phyloP scores from a whole-genome alignment of 106 monocot genomes.

The Amphibolis antarctica region DNA sequence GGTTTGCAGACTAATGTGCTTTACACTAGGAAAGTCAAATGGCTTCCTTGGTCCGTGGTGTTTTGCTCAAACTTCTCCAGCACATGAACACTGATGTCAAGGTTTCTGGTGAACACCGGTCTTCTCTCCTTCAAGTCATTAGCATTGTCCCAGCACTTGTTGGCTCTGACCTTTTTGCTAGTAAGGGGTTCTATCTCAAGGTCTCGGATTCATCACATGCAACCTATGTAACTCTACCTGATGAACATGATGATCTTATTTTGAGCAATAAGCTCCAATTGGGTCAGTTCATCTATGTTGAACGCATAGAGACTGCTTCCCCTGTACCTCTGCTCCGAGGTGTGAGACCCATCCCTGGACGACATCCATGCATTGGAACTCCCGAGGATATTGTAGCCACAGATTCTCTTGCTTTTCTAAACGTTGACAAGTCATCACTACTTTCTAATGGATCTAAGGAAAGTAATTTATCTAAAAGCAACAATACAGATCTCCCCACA shows the following conservation, averaged over 20 bases:
- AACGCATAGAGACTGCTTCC: constrained; percentile 55
- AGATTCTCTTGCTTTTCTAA: constrained; percentile 29
- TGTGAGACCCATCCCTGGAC: constrained; percentile 58
- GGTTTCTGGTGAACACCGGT: constrained; percentile 55
- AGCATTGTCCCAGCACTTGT: constrained; percentile 79
- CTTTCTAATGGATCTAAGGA: constrained; percentile 24
- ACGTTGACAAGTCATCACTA: constrained; percentile 19
- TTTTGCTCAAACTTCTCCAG: constrained; percentile 75
- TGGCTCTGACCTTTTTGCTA: constrained; percentile 60
- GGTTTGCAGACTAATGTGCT: constrained; percentile 26
- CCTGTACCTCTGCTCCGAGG: constrained; percentile 66
- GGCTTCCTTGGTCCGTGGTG: constrained; percentile 67
- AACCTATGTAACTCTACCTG: constrained; percentile 56
- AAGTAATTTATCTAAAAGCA: neutral
- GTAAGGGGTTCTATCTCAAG: constrained; percentile 80
- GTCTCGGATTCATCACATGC: constrained; percentile 92
- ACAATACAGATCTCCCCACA: neutral
- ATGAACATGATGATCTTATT: constrained; percentile 75
- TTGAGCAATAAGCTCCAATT: constrained; percentile 77
- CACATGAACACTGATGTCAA: constrained; percentile 68
- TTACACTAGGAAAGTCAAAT: constrained; percentile 19
- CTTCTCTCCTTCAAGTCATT: constrained; percentile 73
- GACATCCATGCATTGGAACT: constrained; percentile 70
- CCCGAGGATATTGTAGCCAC: constrained; percentile 63
- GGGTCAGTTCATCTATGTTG: constrained; percentile 72